phyloP scores from a whole-genome alignment of 208 protist genomes.

The Wallacemonas rigidus region DNA sequence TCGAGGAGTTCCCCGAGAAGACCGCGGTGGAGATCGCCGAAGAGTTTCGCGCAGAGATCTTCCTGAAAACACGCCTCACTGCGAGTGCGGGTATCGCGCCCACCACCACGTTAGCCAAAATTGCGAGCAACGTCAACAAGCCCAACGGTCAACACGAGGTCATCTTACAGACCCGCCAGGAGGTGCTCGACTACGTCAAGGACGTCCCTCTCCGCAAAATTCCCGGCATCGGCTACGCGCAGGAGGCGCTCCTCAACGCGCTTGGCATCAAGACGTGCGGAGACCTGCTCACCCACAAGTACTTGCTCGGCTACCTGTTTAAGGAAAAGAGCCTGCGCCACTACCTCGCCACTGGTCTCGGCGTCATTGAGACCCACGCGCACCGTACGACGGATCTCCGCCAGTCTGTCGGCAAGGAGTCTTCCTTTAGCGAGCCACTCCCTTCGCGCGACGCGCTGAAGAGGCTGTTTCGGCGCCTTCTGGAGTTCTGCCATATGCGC shows the following conservation, averaged over 20 bases:
- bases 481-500: conserved; percentile 54
- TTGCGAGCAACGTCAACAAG: conserved; percentile 94
- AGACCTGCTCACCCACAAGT: conserved; percentile 67
- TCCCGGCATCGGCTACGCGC: conserved; percentile 81
- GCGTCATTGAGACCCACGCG: conserved; percentile 56
- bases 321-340: conserved; percentile 73
- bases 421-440: conserved; percentile 66
- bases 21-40: conserved; percentile 65
- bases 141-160: conserved; percentile 94
- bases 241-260: conserved; percentile 66
- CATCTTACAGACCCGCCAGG: conserved; percentile 67
- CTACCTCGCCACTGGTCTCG: conserved; percentile 77
- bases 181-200: conserved; percentile 77
- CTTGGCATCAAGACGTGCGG: conserved; percentile 81
- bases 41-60: conserved; percentile 83
- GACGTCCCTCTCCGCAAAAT: conserved; percentile 77
- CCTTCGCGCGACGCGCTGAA: conserved; percentile 52
- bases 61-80: conserved; percentile 78
- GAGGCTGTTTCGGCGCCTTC: conserved; percentile 48
- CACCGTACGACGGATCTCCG: conserved; percentile 42
- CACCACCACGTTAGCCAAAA: conserved; percentile 88
- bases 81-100: conserved; percentile 87
- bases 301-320: conserved; percentile 77
- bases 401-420: conserved; percentile 83
- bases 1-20: conserved; percentile 45